phyloP scores from a whole-genome alignment of 1,139 yeast species.

The Zygosaccharomyces pseudobailii region DNA sequence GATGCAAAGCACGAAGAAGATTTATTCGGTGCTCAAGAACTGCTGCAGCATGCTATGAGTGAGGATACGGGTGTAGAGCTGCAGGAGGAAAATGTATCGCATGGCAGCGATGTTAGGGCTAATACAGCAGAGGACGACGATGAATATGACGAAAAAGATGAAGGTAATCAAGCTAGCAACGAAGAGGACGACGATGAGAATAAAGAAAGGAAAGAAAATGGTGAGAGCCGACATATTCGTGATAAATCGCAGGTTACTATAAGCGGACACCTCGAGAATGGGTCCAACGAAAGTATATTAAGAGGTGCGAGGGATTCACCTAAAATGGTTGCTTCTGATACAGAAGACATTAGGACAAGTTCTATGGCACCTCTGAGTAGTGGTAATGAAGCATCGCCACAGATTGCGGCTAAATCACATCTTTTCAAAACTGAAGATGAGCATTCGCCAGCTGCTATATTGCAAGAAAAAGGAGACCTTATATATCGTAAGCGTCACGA shows the following conservation, averaged over 20 bases:
- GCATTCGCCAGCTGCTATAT: conserved; percentile 21
- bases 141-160: conserved; percentile 2
- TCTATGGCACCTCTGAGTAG: background rate
- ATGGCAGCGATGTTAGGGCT: background rate
- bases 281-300: background rate
- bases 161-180: background rate
- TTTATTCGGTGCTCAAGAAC: conserved; percentile 18
- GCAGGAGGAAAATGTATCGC: conserved; percentile 1
- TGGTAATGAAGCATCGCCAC: background rate
- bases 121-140: background rate
- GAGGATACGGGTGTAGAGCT: conserved; percentile 5
- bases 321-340: background rate
- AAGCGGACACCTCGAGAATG: background rate
- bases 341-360: conserved; percentile 1
- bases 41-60: conserved; percentile 9
- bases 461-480: conserved; percentile 22
- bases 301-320: background rate
- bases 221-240: background rate
- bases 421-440: conserved; percentile 6
- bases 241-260: background rate
- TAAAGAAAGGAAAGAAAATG: background rate
- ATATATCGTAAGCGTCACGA: conserved; percentile 23
- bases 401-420: background rate
- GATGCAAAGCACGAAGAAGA: conserved; percentile 29
- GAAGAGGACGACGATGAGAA: conserved; percentile 3